These are phyloP conservation scores for Ailanthus altissimus DNA, from an alignment of 345 rosid genomes.

Conservation along the genomic window DNA sequence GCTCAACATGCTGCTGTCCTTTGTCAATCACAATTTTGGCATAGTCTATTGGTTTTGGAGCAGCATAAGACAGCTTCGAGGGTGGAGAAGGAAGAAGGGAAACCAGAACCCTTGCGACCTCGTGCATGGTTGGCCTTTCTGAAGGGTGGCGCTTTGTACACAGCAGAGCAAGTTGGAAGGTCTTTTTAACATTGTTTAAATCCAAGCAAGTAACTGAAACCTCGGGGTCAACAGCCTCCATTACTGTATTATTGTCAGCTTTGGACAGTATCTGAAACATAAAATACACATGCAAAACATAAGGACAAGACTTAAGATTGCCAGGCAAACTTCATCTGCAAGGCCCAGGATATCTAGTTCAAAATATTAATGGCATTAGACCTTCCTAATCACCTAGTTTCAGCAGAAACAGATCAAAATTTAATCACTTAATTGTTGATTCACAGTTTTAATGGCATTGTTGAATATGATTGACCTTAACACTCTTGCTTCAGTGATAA, in stretches of 20 bases:
- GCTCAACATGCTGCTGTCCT: constrained; percentile 34
- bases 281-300: background rate
- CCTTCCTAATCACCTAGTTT: background rate
- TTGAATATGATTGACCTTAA: background rate
- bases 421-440: background rate
- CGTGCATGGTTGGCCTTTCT: constrained; percentile 91
- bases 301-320: background rate
- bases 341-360: background rate
- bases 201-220: constrained; percentile 82
- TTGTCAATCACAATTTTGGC: constrained; percentile 47
- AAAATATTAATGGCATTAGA: background rate
- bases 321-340: background rate
- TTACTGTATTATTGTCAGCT: constrained; percentile 75
- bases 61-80: constrained; percentile 32
- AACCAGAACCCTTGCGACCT: constrained; percentile 68
- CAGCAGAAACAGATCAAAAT: background rate
- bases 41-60: constrained; percentile 46
- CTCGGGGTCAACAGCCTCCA: constrained; percentile 94
- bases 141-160: constrained; percentile 74
- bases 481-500: background rate
- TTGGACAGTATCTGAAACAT: constrained; percentile 62
- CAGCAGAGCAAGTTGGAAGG: constrained; percentile 73
- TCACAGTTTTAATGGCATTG: background rate
- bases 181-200: constrained; percentile 58
- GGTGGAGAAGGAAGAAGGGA: constrained; percentile 63